Evolutionary conservation across 768 basidiomycete genomes (phyloP), one percentile per base, ranked within the genome.

Genomic region (Termitomyces titanicus): DNA sequence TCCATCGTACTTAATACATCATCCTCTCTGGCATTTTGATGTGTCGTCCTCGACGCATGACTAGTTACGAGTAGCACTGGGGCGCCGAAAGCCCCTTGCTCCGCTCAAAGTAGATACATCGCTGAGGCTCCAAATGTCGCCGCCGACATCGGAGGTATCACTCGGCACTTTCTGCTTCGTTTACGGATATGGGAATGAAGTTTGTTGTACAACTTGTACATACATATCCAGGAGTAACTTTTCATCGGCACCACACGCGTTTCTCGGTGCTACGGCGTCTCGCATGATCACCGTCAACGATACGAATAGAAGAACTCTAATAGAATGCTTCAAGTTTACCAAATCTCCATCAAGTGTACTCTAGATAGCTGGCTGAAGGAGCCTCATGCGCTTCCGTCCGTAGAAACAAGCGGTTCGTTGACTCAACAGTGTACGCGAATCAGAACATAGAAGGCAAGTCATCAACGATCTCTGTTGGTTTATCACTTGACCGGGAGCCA

Each of bases 21-120:
- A n/a, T n/a, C n/a, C n/a, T n/a, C n/a, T n/a, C n/a, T n/a, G n/a
- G n/a, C n/a, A n/a, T n/a, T 20, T 17, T 10, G 6, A 31, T 47
- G 33, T 9, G 12, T 13, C 5, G 2, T 35, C 7, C 47, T 48
- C 17, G 3, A 24, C 34, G 17, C 5, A 35, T 35, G 20, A 42
- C 39, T 18, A 18, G 9, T 46, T 49, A 18, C 50, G 58, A 54
- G 58, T 59, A 55, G 17, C 50, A 52, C 54, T 54, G 58, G 42
- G 46, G 42, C 45, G 45, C 46, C 25, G 29, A 55, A 1, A 38
- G 25, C 58, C 43, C 46, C 58, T 45, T 49, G 54, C 53, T 52
- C 29, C 15, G 29, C 13, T 11, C 3, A 25, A 31, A 31, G 27
- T 22, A 42, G 27, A 12, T 8, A 29, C 29, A 29, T n/a, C 37